Evolutionary conservation across 306 rosid species (phyloP).

Genomic region (Pterocarpus macrocarpus): DNA sequence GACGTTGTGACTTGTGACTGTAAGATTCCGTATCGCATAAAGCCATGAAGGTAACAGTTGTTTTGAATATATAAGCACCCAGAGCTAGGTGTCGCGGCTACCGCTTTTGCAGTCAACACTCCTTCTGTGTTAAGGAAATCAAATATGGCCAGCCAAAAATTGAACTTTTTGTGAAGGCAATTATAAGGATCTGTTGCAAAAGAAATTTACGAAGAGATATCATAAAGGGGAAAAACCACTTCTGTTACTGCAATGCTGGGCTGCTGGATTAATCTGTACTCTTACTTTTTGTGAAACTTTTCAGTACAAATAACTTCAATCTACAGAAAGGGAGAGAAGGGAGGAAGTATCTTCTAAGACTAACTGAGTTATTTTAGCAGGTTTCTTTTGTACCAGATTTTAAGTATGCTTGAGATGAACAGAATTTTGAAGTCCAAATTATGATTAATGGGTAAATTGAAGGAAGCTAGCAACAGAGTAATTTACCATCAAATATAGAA

Average conservation of each 20-base stretch:
- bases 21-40: constrained; percentile 6
- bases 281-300: neutral
- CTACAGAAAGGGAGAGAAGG: constrained; percentile 14
- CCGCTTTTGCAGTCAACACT: neutral
- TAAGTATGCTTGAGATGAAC: constrained; percentile 13
- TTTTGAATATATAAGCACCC: constrained; percentile 17
- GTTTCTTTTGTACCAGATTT: neutral
- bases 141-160: constrained; percentile 5
- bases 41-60: neutral
- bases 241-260: neutral
- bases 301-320: constrained; percentile 1
- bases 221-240: neutral
- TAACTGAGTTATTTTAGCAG: neutral
- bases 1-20: constrained; percentile 1
- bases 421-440: constrained; percentile 10
- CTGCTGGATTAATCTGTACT: neutral
- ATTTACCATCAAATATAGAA: neutral
- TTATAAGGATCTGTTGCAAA: neutral
- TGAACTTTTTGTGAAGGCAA: neutral
- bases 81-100: neutral
- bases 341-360: constrained; percentile 36
- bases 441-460: neutral
- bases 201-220: neutral
- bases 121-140: neutral
- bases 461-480: neutral